phyloP scores from a whole-genome alignment of 139 green algal genomes.

The Edaphochlamys debaryana region DNA sequence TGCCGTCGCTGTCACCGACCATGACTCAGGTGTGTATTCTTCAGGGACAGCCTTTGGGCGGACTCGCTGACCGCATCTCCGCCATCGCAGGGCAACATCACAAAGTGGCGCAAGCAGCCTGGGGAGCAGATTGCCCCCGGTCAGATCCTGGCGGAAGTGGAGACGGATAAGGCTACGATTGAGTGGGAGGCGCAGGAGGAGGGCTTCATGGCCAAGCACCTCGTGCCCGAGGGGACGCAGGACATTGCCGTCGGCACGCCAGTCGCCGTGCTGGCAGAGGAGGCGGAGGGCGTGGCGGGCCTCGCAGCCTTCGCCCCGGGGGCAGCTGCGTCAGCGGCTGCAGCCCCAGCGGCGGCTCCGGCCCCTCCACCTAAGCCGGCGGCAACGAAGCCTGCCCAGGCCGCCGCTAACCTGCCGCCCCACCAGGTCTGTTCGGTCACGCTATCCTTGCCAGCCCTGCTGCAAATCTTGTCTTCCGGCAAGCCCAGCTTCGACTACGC shows the following conservation, averaged over 20 bases:
- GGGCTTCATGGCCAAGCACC: constrained; percentile 75
- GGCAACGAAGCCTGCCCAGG: not conserved
- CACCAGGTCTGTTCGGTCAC: too few relatives aligned
- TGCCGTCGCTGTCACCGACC: constrained; percentile 93
- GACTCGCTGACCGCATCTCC: too few relatives aligned
- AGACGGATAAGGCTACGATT: constrained; percentile 95
- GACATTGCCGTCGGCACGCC: constrained; percentile 69
- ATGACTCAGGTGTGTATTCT: constrained; percentile 80
- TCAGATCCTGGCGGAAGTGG: constrained; percentile 84
- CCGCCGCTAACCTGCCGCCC: not conserved
- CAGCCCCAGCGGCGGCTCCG: constrained; percentile 2
- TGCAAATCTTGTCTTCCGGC: not conserved
- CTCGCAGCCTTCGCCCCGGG: constrained; percentile 49
- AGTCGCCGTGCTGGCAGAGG: constrained; percentile 85
- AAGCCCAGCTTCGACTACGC: constrained; percentile 15
- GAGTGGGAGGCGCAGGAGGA: constrained; percentile 81
- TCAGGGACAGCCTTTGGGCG: too few relatives aligned
- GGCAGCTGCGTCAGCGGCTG: too few relatives aligned
- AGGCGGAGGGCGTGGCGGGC: constrained; percentile 77
- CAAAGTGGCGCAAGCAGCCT: constrained; percentile 83
- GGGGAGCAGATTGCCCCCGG: constrained; percentile 61
- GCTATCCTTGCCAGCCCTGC: too few relatives aligned
- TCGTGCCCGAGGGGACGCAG: constrained; percentile 59
- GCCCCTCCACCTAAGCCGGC: too few relatives aligned
- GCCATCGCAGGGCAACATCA: constrained; percentile 83